phyloP scores from a whole-genome alignment of 345 rosid genomes.

The Eucalyptus pumila region DNA sequence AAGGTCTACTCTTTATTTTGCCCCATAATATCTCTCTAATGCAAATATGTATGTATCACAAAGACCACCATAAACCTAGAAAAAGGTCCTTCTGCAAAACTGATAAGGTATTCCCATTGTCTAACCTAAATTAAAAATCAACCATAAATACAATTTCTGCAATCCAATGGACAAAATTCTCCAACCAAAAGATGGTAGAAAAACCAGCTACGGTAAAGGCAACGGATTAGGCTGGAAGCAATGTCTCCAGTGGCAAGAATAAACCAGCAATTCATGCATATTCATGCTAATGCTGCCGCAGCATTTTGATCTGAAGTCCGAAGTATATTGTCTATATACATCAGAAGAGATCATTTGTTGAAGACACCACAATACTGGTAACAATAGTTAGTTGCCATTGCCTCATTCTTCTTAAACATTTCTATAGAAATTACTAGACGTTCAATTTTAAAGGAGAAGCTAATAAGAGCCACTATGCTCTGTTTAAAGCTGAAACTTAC shows the following conservation, averaged over 20 bases:
- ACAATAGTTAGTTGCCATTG: background rate
- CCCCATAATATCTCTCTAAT: background rate
- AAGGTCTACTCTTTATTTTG: background rate
- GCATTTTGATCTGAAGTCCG: background rate
- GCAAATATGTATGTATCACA: background rate
- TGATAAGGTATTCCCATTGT: background rate
- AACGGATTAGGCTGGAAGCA: background rate
- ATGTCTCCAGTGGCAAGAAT: background rate
- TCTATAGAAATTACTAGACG: background rate
- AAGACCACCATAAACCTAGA: background rate
- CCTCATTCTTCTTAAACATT: background rate
- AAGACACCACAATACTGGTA: background rate
- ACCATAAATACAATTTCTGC: background rate
- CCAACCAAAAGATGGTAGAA: background rate
- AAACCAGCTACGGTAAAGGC: background rate
- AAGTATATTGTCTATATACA: background rate
- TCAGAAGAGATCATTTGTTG: background rate
- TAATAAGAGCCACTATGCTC: background rate
- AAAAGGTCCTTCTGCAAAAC: background rate
- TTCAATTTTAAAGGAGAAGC: background rate
- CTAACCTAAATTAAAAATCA: background rate
- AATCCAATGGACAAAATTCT: background rate
- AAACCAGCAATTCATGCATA: background rate
- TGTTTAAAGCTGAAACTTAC: background rate
- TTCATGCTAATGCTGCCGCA: background rate